Evolutionary conservation across 768 basidiomycete genomes (phyloP), one percentile per base, ranked within the genome.

Genomic region (Lyophyllum shimeji): DNA sequence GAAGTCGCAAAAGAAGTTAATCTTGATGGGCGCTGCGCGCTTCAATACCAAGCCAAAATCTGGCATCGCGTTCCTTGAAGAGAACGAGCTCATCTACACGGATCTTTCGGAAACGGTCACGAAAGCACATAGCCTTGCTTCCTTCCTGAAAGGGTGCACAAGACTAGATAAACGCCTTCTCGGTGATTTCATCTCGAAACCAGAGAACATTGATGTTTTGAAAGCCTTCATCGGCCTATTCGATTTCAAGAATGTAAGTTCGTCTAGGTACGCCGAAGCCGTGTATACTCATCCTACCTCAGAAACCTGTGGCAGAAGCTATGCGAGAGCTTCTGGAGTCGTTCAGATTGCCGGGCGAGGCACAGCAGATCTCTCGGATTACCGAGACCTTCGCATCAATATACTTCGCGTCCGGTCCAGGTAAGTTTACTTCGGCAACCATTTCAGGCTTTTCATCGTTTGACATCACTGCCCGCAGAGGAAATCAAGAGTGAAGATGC

Each of bases 301-400:
- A 98, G 95, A 96, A 96, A 89, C 84, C 88, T 15, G 82, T 97
- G 57, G 95, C 93, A 15, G 97, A 99, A 57, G 96, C 95, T 1
- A 87, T 99, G 89, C 85, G 97, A 21, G 95, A 98, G 66, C 74
- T 98, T 55, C 78, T 99, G 9, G 97, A 98, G 67, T 79, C 86
- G 6, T 98, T 99, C 77, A 83, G 97, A 53, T 78, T 99, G 37
- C 97, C 97, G 0, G 97, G 97, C 50, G 97, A 99, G 67, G 67
- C 93, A 7, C 95, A 98, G 66, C 97, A 97, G 60, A 99, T 99
- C 58, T 74, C 82, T 18, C 82, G 95, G 4, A 97, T 99, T 46
- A 93, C 97, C 4, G 96, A 97, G 69, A 93, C 87, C 1, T 99
- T 98, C 69, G 95, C 97, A 0, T 83, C 92, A 20, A 82, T 85